These are phyloP conservation scores for Phytomonas francai DNA, from an alignment of 208 protist genomes.

Conservation along the genomic window DNA sequence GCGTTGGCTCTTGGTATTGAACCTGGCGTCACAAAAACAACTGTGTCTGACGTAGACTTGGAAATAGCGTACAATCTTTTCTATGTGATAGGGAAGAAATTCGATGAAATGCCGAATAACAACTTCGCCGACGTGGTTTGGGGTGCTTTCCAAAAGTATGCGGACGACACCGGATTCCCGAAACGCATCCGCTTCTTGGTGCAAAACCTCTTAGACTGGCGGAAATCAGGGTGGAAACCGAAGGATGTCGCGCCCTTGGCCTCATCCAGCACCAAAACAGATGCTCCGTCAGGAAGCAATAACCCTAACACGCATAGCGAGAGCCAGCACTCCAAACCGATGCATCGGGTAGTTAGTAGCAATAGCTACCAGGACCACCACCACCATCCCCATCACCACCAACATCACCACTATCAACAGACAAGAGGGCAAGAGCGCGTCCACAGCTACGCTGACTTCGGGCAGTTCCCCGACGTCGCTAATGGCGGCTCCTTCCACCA, in stretches of 20 bases:
- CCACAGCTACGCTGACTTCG: slow-evolving; percentile 38
- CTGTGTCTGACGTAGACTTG: slow-evolving; percentile 57
- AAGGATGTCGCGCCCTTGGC: slow-evolving; percentile 28
- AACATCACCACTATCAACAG: slow-evolving; percentile 20
- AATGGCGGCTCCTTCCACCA: slow-evolving; percentile 18
- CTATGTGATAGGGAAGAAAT: slow-evolving; percentile 73
- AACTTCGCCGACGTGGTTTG: slow-evolving; percentile 31
- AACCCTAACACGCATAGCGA: slow-evolving; percentile 10
- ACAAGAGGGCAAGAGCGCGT: slow-evolving; percentile 20
- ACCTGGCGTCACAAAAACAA: slow-evolving; percentile 17
- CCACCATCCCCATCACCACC: slow-evolving; percentile 12
- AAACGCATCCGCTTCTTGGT: slow-evolving; percentile 78
- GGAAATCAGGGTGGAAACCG: slow-evolving; percentile 54
- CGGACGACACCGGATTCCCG: slow-evolving; percentile 48
- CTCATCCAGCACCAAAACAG: slow-evolving; percentile 14
- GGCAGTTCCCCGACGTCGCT: slow-evolving; percentile 15
- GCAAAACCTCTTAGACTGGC: slow-evolving; percentile 75
- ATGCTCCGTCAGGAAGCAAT: slow-evolving; percentile 11
- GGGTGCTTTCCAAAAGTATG: slow-evolving; percentile 36
- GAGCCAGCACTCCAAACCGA: slow-evolving; percentile 10
- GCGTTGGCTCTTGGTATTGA: slow-evolving; percentile 28
- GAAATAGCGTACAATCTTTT: slow-evolving; percentile 79
- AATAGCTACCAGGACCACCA: slow-evolving; percentile 20
- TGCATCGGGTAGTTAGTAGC: slow-evolving; percentile 13
- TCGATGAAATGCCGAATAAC: slow-evolving; percentile 40